These are phyloP conservation scores for Saturnispora ahearnii DNA, from an alignment of 805 yeast species.

Conservation along the genomic window DNA sequence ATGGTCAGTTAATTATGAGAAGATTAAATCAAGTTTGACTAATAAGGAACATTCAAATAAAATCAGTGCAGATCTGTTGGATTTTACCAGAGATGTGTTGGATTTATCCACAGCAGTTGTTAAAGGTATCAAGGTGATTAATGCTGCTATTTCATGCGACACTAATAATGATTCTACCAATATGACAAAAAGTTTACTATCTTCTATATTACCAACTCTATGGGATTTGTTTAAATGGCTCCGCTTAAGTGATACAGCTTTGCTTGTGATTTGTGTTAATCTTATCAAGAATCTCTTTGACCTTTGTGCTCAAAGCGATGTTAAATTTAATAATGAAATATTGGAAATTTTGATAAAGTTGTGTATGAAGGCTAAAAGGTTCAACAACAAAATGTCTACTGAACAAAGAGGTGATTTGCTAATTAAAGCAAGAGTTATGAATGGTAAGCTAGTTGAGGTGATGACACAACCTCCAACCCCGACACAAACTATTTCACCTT, in stretches of 20 bases:
- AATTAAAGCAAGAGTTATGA: constrained; percentile 48
- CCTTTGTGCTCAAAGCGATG: constrained; percentile 45
- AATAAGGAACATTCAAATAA: constrained; percentile 18
- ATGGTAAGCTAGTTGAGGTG: constrained; percentile 44
- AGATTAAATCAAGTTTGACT: constrained; percentile 15
- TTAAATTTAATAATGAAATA: constrained; percentile 43
- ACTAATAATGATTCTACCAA: constrained; percentile 14
- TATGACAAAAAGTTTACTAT: constrained; percentile 30
- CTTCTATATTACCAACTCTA: constrained; percentile 52
- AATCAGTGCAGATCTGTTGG: constrained; percentile 28
- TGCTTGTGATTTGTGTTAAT: constrained; percentile 63
- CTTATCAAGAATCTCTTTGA: constrained; percentile 60
- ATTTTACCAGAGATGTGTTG: constrained; percentile 78
- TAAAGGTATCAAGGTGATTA: constrained; percentile 51
- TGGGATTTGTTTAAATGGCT: constrained; percentile 70
- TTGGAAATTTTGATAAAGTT: constrained; percentile 50
- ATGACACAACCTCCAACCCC: constrained; percentile 32
- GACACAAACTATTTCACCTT: constrained; percentile 1
- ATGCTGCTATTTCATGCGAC: constrained; percentile 19
- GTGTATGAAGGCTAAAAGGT: constrained; percentile 57
- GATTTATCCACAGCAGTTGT: constrained; percentile 65
- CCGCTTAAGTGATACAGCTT: constrained; percentile 67
- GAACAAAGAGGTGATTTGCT: constrained; percentile 60
- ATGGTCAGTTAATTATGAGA: constrained; percentile 53
- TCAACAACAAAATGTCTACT: constrained; percentile 59